Base-by-base conservation (phyloP, 305 asterid genomes). In the Fraxinus latifolia region DNA sequence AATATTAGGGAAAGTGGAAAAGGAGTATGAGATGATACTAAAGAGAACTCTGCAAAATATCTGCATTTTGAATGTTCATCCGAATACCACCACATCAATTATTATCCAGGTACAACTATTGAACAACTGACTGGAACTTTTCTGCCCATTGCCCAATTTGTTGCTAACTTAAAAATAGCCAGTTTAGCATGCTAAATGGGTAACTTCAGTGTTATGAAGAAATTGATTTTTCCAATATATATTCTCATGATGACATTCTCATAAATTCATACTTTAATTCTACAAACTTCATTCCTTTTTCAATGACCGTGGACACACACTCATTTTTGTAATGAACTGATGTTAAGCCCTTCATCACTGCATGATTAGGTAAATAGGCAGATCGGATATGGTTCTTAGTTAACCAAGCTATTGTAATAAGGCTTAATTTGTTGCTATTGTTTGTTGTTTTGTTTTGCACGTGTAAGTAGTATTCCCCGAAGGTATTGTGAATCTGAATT, bases 21-120 rank as follows among this genome's bases (percentile, higher is more conserved):
- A 90, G 92, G 96, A 94, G 91, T 89, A 83, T 89, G 99, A 95
- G 92, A 95, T 93, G 95, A 89, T 95, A 86, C 86, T 93, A 88
- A 93, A 90, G 94, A 92, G 93, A 86, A 91, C 97, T 19, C 37
- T 94, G 88, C 94, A 89, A 78, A 89, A 90, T 90, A 89, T 93
- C 78, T 94, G 95, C 84, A 89, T 92, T 80, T 87, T 92, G 87
- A 92, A 78, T 83, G 91, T 90, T 82, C 90, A 94, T 87, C 98
- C 97, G 5, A 94, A 94, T 86, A 94, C 98, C 58, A 94, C 96
- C 23, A 92, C 95, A 12, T 92, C 97, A 37, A 89, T 94, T 65
- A 86, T 91, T 79, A 82, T 94, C 76, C 97, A 94, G 97, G 98
- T 94, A 79, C 71, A 85, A 19, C 42, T 34, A 2, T 34, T 32